A percentile compares a stretch with the other conserved stretches of the same genome.
phyloP scores from a whole-genome alignment of 1,139 yeast species.

The Debaryomyces nepalensis region DNA sequence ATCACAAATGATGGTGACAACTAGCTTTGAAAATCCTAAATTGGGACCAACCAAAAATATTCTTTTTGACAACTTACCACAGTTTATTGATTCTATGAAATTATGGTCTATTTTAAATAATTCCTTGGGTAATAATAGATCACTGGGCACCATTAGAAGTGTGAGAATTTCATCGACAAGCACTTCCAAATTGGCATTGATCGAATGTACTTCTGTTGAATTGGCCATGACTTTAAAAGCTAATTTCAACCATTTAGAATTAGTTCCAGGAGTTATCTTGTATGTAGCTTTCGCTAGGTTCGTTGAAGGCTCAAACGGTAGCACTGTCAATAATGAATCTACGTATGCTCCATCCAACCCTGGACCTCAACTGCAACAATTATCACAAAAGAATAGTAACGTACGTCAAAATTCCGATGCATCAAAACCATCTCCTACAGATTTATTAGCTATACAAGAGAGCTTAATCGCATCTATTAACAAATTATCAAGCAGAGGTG shows the following conservation, averaged over 20 bases:
- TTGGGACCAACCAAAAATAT: conserved; percentile 79
- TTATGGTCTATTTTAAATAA: conserved; percentile 40
- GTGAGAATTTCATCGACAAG: conserved; percentile 60
- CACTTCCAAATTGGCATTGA: conserved; percentile 58
- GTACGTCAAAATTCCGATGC: conserved; percentile 13
- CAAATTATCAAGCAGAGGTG: conserved; percentile 22
- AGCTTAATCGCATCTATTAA: conserved; percentile 28
- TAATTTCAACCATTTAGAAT: conserved; percentile 77
- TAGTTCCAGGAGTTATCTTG: conserved; percentile 72
- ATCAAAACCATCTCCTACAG: conserved; percentile 27
- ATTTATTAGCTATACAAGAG: conserved; percentile 31
- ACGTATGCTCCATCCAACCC: neutral
- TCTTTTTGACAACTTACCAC: conserved; percentile 77
- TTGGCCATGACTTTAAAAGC: conserved; percentile 80
- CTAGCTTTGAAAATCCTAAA: conserved; percentile 68
- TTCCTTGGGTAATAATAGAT: conserved; percentile 31
- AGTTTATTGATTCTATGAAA: conserved; percentile 40
- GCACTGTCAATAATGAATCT: neutral
- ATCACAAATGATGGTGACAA: conserved; percentile 45
- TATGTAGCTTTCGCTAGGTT: conserved; percentile 72
- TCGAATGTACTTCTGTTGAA: conserved; percentile 73
- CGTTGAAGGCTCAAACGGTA: conserved; percentile 26
- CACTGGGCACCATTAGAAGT: conserved; percentile 33
- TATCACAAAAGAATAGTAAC: conserved; percentile 4
- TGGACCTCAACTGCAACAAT: conserved; percentile 1